These are phyloP conservation scores for Carallia brachiata DNA, from an alignment of 345 rosid species.

Conservation along the genomic window DNA sequence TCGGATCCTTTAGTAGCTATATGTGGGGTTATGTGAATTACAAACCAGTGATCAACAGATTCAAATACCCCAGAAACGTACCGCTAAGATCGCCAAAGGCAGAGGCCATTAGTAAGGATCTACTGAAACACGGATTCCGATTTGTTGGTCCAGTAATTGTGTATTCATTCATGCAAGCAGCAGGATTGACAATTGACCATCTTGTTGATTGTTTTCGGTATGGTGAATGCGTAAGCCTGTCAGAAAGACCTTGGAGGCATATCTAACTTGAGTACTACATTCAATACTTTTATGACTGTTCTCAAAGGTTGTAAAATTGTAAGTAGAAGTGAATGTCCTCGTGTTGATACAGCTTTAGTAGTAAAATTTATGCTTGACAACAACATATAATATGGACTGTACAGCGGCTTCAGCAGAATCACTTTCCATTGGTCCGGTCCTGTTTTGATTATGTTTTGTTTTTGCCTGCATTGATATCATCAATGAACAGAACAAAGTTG, in stretches of 20 bases:
- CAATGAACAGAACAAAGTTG: too few relatives aligned
- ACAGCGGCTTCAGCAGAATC: too few relatives aligned
- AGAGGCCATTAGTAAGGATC: constrained; percentile 75
- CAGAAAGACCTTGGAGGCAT: constrained; percentile 93
- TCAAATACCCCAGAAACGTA: constrained; percentile 74
- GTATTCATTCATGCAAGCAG: constrained; percentile 92
- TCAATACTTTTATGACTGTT: not conserved
- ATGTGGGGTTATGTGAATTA: constrained; percentile 85
- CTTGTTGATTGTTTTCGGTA: constrained; percentile 82
- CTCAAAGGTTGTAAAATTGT: not conserved
- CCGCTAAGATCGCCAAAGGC: constrained; percentile 86
- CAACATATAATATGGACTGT: too few relatives aligned
- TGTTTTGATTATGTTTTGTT: too few relatives aligned
- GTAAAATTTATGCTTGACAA: too few relatives aligned
- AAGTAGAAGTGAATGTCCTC: not conserved
- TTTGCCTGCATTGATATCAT: too few relatives aligned
- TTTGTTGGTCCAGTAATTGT: constrained; percentile 93
- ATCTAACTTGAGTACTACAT: constrained; percentile 26
- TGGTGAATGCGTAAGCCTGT: constrained; percentile 67
- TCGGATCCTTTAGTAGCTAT: constrained; percentile 80
- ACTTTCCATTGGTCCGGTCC: too few relatives aligned
- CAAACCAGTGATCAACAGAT: constrained; percentile 68
- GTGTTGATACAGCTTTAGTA: too few relatives aligned
- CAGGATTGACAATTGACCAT: constrained; percentile 87
- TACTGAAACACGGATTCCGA: constrained; percentile 76